A percentile compares a stretch with the other conserved stretches of the same genome.
Conservation (phyloP, 805 yeast species). For the Grigorovia transvaalensis region DNA sequence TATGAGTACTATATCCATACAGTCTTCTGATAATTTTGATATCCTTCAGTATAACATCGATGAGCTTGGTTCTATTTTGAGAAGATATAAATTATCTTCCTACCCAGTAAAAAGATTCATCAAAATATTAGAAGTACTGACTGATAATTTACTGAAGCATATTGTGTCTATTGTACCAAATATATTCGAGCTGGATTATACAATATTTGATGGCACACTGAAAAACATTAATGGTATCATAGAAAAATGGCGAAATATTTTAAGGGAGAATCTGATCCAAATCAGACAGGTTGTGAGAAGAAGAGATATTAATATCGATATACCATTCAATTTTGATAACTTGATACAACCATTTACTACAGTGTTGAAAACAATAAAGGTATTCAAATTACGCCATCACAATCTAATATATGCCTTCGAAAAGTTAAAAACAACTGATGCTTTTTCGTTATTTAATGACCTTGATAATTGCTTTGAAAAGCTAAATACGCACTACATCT, state of each 20-base stretch:
- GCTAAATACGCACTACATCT: constrained; percentile 32
- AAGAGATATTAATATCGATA: neutral
- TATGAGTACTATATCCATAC: constrained; percentile 54
- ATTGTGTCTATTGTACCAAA: constrained; percentile 33
- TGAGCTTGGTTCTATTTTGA: constrained; percentile 49
- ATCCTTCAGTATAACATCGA: constrained; percentile 38
- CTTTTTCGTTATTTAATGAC: neutral
- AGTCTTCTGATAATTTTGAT: constrained; percentile 36
- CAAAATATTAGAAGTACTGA: constrained; percentile 52
- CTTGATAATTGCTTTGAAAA: constrained; percentile 33
- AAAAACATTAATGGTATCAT: constrained; percentile 29
- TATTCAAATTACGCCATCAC: constrained; percentile 45
- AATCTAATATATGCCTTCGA: constrained; percentile 34
- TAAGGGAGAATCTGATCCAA: constrained; percentile 24
- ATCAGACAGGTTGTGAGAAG: constrained; percentile 66
- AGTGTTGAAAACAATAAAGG: constrained; percentile 21
- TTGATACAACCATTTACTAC: constrained; percentile 35
- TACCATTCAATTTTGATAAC: constrained; percentile 5
- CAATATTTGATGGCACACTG: constrained; percentile 28
- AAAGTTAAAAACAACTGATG: neutral
- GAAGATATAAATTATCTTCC: constrained; percentile 44
- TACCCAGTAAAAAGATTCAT: constrained; percentile 61
- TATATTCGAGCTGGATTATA: constrained; percentile 36
- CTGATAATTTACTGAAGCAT: constrained; percentile 43
- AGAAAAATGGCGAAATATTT: constrained; percentile 45